Base-by-base conservation (phyloP, 768 basidiomycete species). In the Mycena latifolia region DNA sequence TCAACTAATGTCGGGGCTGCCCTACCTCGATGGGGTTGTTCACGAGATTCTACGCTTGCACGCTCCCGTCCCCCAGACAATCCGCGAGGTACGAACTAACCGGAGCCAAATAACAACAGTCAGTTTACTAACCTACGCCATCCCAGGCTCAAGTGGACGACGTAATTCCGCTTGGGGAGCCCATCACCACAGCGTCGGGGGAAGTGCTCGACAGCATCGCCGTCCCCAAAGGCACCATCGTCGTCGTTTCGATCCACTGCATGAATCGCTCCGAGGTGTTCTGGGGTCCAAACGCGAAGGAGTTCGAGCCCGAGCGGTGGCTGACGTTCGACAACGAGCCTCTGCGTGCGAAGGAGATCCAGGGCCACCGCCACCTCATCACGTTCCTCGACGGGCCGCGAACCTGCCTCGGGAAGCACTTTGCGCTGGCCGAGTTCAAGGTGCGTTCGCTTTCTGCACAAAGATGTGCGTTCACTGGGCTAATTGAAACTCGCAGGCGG, bases 261-360 rank as follows among this genome's bases (percentile, higher is more conserved):
- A 78, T 88, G 53, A 90, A 91, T 73, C 73, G 78, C 8, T 84
- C 85, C n/a, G 80, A 79, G 57, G 75, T 74, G 1, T 73, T 90
- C 33, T 92, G 92, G 91, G 91, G 91, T 2, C 71, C 79, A 0
- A 84, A 88, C 61, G 84, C 88, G 5, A 80, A 82, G 25, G 82
- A 82, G 51, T 93, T 88, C 74, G 79, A 84, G 43, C 91, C 91
- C 0, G 87, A 88, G 58, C 80, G 91, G 7, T 92, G 92, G 91
- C 76, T 92, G 11, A 69, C 69, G 33, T 14, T 35, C 6, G 74
- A 76, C 6, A 76, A 75, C 17, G 74, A 35, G 6, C 14, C 76
- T 0, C 65, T 65, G 20, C 55, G 63, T 29, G 80, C 81, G 0
- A 81, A 80, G 37, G 80, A 81, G 28, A 75, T 86, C 2, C 81